Base-by-base conservation (phyloP, 2,329 filamentous ascomycete species). In the Aureobasidium sp. region DNA sequence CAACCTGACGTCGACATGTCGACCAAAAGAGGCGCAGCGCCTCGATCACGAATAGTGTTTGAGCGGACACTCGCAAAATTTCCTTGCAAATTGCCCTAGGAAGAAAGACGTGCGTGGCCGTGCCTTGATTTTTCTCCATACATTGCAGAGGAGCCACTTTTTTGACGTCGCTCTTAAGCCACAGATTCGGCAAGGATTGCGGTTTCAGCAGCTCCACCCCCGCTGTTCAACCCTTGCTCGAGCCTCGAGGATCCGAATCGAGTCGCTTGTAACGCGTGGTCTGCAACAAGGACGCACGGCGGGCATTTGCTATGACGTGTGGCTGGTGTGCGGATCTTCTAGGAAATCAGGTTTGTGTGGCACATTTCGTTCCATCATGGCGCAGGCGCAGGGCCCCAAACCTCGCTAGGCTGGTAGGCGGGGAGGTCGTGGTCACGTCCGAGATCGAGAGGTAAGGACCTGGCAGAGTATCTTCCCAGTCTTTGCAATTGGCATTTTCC, bases 321-420 rank as follows among this genome's bases (percentile, higher is more conserved):
- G 57, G 57, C 57, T 60, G 45, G 57, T 60, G 41, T 22, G 56
- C 41, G 55, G 55, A 59, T 59, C 55, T 31, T 29, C 29, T 22
- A 22, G 45, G 45, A 48, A 60, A 60, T 60, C 57, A 44, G 57
- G 57, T 60, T 60, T 60, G 57, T 60, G 57, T 60, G 57, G 57
- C 57, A 51, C 44, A 60, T 47, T 29, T 4, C 7, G 20, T 41
- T 20, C n/a, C 36, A 60, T 60, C 57, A 60, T 60, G 57, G 57
- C 57, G 57, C 57, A 60, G 57, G 34, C 34, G 37, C 7, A 17
- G 22, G 20, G 20, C 5, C 22, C 15, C 25, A 27, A 27, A 48
- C 45, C 45, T 51, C 57, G 56, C 56, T 49, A 25, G 55, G 41
- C 31, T 11, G 7, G 25, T 29, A 11, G 45, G 29, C 45, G 15